Base-by-base conservation (phyloP, 1,284 basidiomycete species). In the Papiliotrema laurentii region DNA sequence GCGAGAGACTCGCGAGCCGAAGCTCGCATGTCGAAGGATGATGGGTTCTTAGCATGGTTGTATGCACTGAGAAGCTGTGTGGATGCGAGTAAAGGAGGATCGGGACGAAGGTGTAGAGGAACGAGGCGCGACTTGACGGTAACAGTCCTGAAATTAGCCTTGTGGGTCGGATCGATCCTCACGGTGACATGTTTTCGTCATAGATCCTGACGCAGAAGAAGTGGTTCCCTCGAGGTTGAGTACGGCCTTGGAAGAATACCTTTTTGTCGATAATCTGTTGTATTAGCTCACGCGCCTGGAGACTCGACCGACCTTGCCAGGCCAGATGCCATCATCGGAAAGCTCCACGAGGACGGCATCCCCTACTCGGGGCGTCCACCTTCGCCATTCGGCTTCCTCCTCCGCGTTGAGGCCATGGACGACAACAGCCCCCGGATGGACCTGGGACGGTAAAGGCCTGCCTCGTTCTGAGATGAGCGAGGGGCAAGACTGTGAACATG, bases 181-280 rank as follows among this genome's bases (percentile, higher is more conserved):
- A 71, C 69, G 68, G 64, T 9, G 53, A 42, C 13, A 65, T 58
- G 11, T 52, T 45, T 19, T 68, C 62, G 26, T 50, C 49, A 44
- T 72, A 72, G 22, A 72, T 59, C 18, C 70, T 55, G 14, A 72
- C 60, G 11, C 64, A 57, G 47, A 63, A 68, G 52, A 68, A 72
- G 45, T 72, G 67, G 44, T 65, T 65, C 0, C 70, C 70, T 14
- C 68, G 49, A 0, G 70, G 68, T 3, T 63, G 50, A 1, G 66
- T 63, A 14, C 70, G 55, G 2, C 68, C 70, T 55, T 69, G 67
- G 31, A 66, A 67, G 55, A 65, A 66, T 2, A 43, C 45, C 39
- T 63, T 61, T 54, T 64, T 68, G 51, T 72, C 67, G 42, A 72
- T 71, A 30, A 72, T 59, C 70, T 71, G 43, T 5, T 4, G 35